These are phyloP conservation scores for Coemansia guatemalensis DNA, from an alignment of 192 early-diverging fungal genomes.

Conservation along the genomic window DNA sequence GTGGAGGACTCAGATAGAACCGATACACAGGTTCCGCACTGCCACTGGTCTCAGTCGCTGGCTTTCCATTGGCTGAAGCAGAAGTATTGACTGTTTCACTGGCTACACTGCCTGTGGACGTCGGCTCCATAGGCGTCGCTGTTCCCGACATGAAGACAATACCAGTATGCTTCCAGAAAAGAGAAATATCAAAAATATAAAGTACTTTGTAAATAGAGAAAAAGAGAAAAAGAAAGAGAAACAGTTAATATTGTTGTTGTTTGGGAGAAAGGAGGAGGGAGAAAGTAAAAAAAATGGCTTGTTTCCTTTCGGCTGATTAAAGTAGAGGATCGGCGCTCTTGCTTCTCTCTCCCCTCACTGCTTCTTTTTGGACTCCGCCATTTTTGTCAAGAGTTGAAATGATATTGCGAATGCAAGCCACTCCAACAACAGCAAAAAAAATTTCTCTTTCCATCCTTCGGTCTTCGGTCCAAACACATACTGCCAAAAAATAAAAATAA, in stretches of 20 bases:
- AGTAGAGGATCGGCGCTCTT: constrained; percentile 1
- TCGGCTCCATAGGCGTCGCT: constrained; percentile 35
- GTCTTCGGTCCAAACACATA: too few species aligned
- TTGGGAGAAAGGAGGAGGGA: background rate
- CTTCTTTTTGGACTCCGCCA: too few species aligned
- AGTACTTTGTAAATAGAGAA: background rate
- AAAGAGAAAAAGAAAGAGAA: background rate
- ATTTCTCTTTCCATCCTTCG: too few species aligned
- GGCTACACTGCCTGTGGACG: constrained; percentile 2
- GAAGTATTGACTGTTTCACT: background rate
- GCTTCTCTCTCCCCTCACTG: background rate
- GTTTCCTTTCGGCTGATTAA: too few species aligned
- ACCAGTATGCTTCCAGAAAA: constrained; percentile 1
- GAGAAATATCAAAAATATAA: background rate
- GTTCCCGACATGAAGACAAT: constrained; percentile 31
- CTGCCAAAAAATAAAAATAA: too few species aligned
- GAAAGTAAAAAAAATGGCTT: background rate
- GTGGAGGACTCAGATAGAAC: constrained; percentile 51
- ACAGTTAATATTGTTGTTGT: constrained; percentile 6
- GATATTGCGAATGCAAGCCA: too few species aligned
- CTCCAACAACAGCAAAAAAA: too few species aligned
- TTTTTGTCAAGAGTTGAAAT: too few species aligned
- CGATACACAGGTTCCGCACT: constrained; percentile 46
- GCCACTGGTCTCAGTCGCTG: background rate
- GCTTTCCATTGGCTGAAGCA: background rate